Base-by-base conservation (phyloP, 495 filamentous ascomycete genomes). In the Penicillium riverlandense region DNA sequence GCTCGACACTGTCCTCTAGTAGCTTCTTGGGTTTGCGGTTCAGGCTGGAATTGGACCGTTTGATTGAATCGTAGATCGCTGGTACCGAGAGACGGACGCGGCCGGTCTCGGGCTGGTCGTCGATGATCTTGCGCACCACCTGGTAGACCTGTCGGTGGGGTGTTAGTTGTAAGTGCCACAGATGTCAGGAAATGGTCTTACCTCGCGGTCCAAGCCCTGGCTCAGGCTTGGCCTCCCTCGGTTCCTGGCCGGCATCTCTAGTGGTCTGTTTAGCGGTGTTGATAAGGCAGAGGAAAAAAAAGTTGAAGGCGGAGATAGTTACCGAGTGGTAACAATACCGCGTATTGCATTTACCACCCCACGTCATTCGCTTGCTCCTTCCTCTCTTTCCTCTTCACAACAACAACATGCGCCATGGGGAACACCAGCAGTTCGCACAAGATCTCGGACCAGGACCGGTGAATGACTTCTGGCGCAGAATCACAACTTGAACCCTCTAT, bases 1-100 rank as follows among this genome's bases (percentile, higher is more conserved):
- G 73, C 55, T 95, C 89, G 49, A 97, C 86, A 37, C 87, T 85
- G 52, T 89, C 83, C 58, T 95, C 86, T 11, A 98, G 65, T 11
- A 83, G 68, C 42, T 77, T 79, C 64, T 92, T 95, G 7, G 84
- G 86, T 50, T 83, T 83, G 11, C 90, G 72, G 37, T 85, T 87
- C 32, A 95, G 60, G 47, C 82, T 86, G 1, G 89, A 95, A 55
- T 95, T 96, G 4, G 88, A 94, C 49, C 71, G 71, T 54, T 87
- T 86, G 50, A 96, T 86, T 40, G 70, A 69, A 11, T 88, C 84
- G 58, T 90, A 92, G 8, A 94, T 78, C 1, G 63, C 62, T 1
- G 77, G 59, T 1, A 83, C 72, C 3, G 84, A 82, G 11, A 88
- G 60, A 11, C 66, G 65, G 13, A 63, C 47, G 29, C 55, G 51